phyloP scores from a whole-genome alignment of 345 rosid species.

The Streptanthus diversifolius region DNA sequence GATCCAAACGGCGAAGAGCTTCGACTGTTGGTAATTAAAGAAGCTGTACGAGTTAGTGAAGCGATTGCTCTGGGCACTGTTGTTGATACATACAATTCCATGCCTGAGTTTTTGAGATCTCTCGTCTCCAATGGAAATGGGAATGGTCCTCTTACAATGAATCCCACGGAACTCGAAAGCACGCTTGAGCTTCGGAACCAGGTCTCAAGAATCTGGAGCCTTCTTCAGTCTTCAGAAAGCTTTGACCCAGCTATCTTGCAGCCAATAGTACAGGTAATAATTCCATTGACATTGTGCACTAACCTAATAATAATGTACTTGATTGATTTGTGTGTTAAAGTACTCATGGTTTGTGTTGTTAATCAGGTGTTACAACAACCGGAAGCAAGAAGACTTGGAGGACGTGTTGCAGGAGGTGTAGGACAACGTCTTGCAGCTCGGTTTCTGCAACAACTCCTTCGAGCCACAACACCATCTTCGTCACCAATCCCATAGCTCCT shows the following conservation, averaged over 20 bases:
- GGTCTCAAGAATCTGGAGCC: conserved; percentile 78
- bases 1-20: conserved; percentile 82
- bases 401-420: conserved; percentile 72
- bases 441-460: conserved; percentile 81
- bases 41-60: conserved; percentile 76
- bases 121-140: conserved; percentile 51
- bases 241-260: conserved; percentile 78
- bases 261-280: conserved; percentile 72
- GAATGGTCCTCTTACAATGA: conserved; percentile 56
- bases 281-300: background rate
- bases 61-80: conserved; percentile 59
- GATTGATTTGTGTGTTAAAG: background rate
- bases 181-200: conserved; percentile 68
- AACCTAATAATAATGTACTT: background rate
- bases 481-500: conserved; percentile 37
- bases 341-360: background rate
- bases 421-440: conserved; percentile 89
- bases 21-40: conserved; percentile 65
- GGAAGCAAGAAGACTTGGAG: conserved; percentile 75
- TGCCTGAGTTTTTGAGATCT: conserved; percentile 52
- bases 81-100: conserved; percentile 61
- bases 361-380: conserved; percentile 86
- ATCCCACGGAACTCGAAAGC: conserved; percentile 50
- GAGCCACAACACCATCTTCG: conserved; percentile 45
- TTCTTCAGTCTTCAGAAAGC: conserved; percentile 61